These are phyloP conservation scores for Pseudevernia furfuracea DNA, from an alignment of 495 filamentous ascomycete genomes.

Conservation along the genomic window DNA sequence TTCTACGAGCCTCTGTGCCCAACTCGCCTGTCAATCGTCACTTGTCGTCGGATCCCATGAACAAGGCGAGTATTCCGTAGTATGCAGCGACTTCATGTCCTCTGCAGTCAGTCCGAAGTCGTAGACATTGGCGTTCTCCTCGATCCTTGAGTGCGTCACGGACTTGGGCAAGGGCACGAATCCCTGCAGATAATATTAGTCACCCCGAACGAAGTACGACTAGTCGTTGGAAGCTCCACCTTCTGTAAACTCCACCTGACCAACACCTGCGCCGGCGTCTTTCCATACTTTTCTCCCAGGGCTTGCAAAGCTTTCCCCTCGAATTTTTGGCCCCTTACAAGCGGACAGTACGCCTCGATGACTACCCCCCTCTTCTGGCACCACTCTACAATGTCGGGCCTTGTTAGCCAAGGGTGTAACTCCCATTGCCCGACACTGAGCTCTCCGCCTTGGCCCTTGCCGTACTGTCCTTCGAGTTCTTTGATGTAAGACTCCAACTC, in stretches of 20 bases:
- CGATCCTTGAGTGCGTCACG: slow-evolving; percentile 56
- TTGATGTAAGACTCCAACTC: slow-evolving; percentile 68
- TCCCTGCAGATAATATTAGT: slow-evolving; percentile 34
- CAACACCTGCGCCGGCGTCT: slow-evolving; percentile 70
- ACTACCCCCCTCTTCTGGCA: slow-evolving; percentile 58
- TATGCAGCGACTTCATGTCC: slow-evolving; percentile 51
- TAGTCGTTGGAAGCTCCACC: slow-evolving; percentile 30
- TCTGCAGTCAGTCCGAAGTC: slow-evolving; percentile 66
- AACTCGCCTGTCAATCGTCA: slow-evolving; percentile 29
- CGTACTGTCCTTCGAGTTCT: slow-evolving; percentile 51
- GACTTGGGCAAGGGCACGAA: slow-evolving; percentile 72
- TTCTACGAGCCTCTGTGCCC: too few species aligned
- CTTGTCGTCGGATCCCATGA: slow-evolving; percentile 57
- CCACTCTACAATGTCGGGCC: slow-evolving; percentile 72
- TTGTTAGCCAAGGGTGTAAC: slow-evolving; percentile 79
- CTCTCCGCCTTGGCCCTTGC: slow-evolving; percentile 61
- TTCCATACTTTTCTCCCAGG: slow-evolving; percentile 61
- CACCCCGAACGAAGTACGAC: too few species aligned
- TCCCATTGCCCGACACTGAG: slow-evolving; percentile 83
- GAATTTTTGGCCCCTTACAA: slow-evolving; percentile 60
- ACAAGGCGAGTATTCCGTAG: slow-evolving; percentile 50
- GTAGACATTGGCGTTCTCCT: slow-evolving; percentile 70
- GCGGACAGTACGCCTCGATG: slow-evolving; percentile 72
- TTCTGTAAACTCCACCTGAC: slow-evolving; percentile 84
- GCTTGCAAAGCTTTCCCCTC: slow-evolving; percentile 54